Evolutionary conservation across 2,329 filamentous ascomycete genomes (phyloP).

Genomic region (Alternaria rosae): DNA sequence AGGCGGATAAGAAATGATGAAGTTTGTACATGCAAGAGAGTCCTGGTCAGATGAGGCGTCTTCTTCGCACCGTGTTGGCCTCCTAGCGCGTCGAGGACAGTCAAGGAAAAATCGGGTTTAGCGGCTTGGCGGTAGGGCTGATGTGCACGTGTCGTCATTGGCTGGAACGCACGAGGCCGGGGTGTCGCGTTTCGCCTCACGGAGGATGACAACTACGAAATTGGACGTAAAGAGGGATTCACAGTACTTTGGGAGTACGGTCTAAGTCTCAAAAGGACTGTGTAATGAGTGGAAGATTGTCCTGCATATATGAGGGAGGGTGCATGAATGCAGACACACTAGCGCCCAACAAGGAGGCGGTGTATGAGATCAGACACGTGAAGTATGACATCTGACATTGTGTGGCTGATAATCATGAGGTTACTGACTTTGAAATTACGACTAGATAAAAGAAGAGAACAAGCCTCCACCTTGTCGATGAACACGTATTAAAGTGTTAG

Average conservation of each 20-base stretch:
- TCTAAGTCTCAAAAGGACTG: neutral
- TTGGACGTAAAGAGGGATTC: neutral
- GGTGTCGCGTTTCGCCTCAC: neutral
- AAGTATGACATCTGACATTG: neutral
- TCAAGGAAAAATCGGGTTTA: constrained; percentile 8
- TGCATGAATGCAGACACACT: neutral
- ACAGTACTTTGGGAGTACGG: neutral
- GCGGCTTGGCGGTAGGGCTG: constrained; percentile 13
- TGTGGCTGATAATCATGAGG: neutral
- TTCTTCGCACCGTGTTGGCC: constrained; percentile 25
- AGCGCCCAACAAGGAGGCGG: neutral
- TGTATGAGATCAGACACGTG: neutral
- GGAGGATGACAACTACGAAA: neutral
- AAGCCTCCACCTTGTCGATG: neutral
- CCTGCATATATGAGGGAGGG: neutral
- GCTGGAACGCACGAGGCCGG: neutral
- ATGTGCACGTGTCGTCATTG: constrained; percentile 11
- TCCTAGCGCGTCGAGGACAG: constrained; percentile 9
- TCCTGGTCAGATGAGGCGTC: constrained; percentile 15
- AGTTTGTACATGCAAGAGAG: constrained; percentile 9
- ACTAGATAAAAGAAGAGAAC: constrained; percentile 3
- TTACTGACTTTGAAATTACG: neutral
- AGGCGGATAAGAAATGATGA: constrained; percentile 7
- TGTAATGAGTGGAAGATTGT: neutral
- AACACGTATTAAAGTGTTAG: constrained; percentile 1